A percentile compares a stretch with the other conserved stretches of the same genome.
These are phyloP conservation scores for Coniochaeta ligniaria DNA, from an alignment of 2,329 filamentous ascomycete species.

Conservation along the genomic window DNA sequence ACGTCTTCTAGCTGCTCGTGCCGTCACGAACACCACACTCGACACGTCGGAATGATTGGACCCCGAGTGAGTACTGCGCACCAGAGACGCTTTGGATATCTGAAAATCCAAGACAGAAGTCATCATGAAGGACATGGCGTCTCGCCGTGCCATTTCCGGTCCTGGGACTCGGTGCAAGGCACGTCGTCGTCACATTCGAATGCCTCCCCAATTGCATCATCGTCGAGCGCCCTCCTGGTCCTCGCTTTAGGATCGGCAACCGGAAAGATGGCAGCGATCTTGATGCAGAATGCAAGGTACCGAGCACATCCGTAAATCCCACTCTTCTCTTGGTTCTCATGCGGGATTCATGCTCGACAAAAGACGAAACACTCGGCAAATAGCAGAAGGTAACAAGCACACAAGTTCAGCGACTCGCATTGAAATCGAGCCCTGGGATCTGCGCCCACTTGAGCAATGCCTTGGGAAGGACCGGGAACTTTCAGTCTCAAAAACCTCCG, in stretches of 20 bases:
- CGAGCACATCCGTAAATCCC: neutral
- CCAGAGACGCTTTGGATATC: neutral
- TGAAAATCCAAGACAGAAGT: neutral
- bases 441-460: neutral
- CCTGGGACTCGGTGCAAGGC: neutral
- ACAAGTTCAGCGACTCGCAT: neutral
- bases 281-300: neutral
- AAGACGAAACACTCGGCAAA: conserved; percentile 1
- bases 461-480: neutral
- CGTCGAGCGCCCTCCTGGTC: neutral
- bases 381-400: neutral
- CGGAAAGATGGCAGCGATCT: neutral
- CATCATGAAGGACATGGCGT: neutral
- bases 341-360: neutral
- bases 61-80: neutral
- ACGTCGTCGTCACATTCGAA: neutral
- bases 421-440: neutral
- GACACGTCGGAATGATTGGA: neutral
- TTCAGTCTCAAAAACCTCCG: neutral
- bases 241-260: neutral
- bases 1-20: neutral
- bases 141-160: neutral
- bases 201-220: neutral
- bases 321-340: neutral
- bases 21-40: neutral